phyloP scores from a whole-genome alignment of 495 filamentous ascomycete genomes.

The Xylaria grammica region DNA sequence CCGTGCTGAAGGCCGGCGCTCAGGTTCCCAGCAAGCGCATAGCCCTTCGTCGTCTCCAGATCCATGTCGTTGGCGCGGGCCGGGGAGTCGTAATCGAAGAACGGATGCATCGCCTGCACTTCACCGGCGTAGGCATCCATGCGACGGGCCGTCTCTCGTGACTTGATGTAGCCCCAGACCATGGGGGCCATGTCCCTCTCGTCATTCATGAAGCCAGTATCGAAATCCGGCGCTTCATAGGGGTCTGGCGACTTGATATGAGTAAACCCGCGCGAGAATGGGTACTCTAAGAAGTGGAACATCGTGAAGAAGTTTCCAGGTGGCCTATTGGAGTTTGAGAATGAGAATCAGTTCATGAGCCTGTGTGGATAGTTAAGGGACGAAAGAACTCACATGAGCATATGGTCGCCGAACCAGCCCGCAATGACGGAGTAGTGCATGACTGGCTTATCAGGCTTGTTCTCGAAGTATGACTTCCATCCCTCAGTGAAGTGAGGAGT shows the following conservation, averaged over 20 bases:
- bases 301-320: slow-evolving; percentile 85
- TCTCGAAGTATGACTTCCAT: slow-evolving; percentile 83
- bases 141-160: slow-evolving; percentile 77
- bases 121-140: slow-evolving; percentile 83
- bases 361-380: neutral
- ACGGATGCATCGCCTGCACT: slow-evolving; percentile 69
- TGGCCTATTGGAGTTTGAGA: slow-evolving; percentile 42
- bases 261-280: slow-evolving; percentile 75
- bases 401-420: slow-evolving; percentile 72
- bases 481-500: slow-evolving; percentile 70
- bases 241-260: slow-evolving; percentile 74
- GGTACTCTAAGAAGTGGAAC: slow-evolving; percentile 87
- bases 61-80: slow-evolving; percentile 75
- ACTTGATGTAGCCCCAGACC: slow-evolving; percentile 88
- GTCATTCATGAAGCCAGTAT: slow-evolving; percentile 86
- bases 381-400: slow-evolving; percentile 56
- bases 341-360: slow-evolving; percentile 4
- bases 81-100: slow-evolving; percentile 69
- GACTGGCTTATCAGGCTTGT: slow-evolving; percentile 85
- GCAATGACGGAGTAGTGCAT: slow-evolving; percentile 80
- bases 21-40: slow-evolving; percentile 74
- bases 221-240: slow-evolving; percentile 78
- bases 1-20: slow-evolving; percentile 69
- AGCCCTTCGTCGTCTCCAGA: slow-evolving; percentile 72
- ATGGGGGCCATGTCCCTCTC: slow-evolving; percentile 82